Conservation (phyloP, 2,329 filamentous ascomycete genomes). For the Exserohilum turcica region DNA sequence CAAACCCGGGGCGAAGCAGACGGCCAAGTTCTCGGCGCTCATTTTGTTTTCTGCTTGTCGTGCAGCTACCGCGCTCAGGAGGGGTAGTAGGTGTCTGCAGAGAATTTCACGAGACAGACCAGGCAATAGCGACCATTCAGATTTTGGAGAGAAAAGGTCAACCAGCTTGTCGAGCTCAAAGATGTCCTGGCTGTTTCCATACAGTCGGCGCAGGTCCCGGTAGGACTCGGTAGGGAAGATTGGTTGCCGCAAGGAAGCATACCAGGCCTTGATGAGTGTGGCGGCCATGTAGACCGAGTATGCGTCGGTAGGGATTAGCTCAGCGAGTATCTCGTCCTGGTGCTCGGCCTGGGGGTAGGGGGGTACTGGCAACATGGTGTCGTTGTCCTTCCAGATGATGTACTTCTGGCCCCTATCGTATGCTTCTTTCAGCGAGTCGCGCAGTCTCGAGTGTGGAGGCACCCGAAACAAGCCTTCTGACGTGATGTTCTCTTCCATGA, state of each 20-base stretch:
- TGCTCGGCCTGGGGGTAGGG: constrained; percentile 40
- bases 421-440: constrained; percentile 59
- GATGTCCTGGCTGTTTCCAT: constrained; percentile 47
- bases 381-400: constrained; percentile 58
- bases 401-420: constrained; percentile 62
- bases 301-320: constrained; percentile 56
- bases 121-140: constrained; percentile 54
- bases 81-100: constrained; percentile 57
- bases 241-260: constrained; percentile 58
- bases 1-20: constrained; percentile 60
- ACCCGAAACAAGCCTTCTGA: constrained; percentile 61
- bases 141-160: constrained; percentile 54
- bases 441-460: constrained; percentile 56
- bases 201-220: constrained; percentile 52
- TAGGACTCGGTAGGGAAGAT: constrained; percentile 59
- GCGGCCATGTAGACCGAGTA: constrained; percentile 61
- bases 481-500: constrained; percentile 54
- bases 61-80: constrained; percentile 55
- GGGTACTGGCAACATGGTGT: constrained; percentile 40
- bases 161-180: constrained; percentile 51
- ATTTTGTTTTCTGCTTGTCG: constrained; percentile 60
- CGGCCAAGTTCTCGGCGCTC: constrained; percentile 59
- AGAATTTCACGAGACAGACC: constrained; percentile 55
- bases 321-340: constrained; percentile 51
- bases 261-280: constrained; percentile 62